These are phyloP conservation scores for Primulina huaijiensis DNA, from an alignment of 257 asterid genomes.

Conservation along the genomic window DNA sequence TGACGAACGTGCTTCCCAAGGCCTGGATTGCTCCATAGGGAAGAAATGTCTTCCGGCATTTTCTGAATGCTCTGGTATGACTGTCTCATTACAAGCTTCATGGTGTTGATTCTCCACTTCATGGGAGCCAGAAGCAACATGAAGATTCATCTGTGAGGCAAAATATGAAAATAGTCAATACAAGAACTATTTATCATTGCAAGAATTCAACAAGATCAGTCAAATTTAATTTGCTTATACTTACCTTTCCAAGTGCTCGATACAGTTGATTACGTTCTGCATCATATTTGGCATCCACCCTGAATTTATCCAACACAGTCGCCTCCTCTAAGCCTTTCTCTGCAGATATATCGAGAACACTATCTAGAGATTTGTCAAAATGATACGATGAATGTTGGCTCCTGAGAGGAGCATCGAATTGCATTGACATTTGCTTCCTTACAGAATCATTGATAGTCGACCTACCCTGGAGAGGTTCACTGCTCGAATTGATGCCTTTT, in stretches of 20 bases:
- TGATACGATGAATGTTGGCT: constrained; percentile 31
- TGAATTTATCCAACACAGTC: constrained; percentile 22
- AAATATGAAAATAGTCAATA: constrained; percentile 24
- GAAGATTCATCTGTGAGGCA: constrained; percentile 33
- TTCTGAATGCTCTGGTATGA: constrained; percentile 24
- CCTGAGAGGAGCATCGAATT: constrained; percentile 30
- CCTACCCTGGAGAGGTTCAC: constrained; percentile 31
- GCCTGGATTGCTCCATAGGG: constrained; percentile 43
- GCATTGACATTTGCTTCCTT: constrained; percentile 33
- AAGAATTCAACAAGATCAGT: constrained; percentile 24
- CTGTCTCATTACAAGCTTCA: constrained; percentile 30
- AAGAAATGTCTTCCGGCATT: constrained; percentile 56
- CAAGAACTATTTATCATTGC: constrained; percentile 29
- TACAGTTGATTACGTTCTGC: constrained; percentile 9
- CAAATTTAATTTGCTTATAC: constrained; percentile 31
- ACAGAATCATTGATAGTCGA: constrained; percentile 23
- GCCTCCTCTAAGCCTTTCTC: constrained; percentile 34
- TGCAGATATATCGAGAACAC: constrained; percentile 21
- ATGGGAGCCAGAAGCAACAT: constrained; percentile 16
- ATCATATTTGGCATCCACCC: constrained; percentile 24
- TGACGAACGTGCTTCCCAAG: constrained; percentile 38
- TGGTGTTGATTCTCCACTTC: constrained; percentile 22
- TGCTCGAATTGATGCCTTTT: constrained; percentile 30
- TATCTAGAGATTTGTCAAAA: constrained; percentile 26
- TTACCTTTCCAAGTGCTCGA: constrained; percentile 37